Conservation (phyloP, 352 stramenopile species). For the Phytopythium chamaehyphon region DNA sequence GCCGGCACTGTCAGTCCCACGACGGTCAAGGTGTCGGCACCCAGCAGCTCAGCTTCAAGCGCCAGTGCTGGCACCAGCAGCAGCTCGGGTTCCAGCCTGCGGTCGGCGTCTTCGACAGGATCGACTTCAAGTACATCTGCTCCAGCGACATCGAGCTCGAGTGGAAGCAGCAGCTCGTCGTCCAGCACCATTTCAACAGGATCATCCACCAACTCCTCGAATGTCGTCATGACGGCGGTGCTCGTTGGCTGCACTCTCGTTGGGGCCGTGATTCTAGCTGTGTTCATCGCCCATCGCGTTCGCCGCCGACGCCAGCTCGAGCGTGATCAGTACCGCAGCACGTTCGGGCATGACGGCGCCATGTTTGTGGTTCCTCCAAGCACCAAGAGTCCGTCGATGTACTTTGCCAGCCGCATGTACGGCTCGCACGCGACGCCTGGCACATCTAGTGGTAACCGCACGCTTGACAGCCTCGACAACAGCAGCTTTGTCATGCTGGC, state of each 20-base stretch:
- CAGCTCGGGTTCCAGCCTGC: neutral
- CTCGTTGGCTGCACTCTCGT: conserved; percentile 38
- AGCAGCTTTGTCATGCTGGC: conserved; percentile 18
- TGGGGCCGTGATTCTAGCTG: conserved; percentile 35
- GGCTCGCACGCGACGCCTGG: conserved; percentile 10
- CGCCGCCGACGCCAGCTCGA: conserved; percentile 18
- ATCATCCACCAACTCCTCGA: conserved; percentile 14
- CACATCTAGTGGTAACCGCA: conserved; percentile 20
- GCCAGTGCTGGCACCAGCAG: conserved; percentile 5
- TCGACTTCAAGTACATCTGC: neutral
- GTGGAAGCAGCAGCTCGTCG: neutral
- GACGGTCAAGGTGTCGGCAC: neutral
- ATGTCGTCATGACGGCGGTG: conserved; percentile 30
- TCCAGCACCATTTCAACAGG: neutral
- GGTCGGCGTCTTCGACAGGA: neutral
- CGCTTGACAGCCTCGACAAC: conserved; percentile 3
- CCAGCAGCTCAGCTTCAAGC: conserved; percentile 1
- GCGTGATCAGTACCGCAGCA: conserved; percentile 23
- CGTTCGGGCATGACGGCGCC: conserved; percentile 19
- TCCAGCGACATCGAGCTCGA: neutral
- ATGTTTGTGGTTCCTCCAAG: conserved; percentile 19
- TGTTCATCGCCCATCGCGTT: conserved; percentile 45
- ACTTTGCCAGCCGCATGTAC: conserved; percentile 16
- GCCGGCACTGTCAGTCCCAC: neutral
- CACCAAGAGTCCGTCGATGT: conserved; percentile 2